Base-by-base conservation (phyloP, 2,329 filamentous ascomycete genomes). In the Colletotrichum simmondsii region DNA sequence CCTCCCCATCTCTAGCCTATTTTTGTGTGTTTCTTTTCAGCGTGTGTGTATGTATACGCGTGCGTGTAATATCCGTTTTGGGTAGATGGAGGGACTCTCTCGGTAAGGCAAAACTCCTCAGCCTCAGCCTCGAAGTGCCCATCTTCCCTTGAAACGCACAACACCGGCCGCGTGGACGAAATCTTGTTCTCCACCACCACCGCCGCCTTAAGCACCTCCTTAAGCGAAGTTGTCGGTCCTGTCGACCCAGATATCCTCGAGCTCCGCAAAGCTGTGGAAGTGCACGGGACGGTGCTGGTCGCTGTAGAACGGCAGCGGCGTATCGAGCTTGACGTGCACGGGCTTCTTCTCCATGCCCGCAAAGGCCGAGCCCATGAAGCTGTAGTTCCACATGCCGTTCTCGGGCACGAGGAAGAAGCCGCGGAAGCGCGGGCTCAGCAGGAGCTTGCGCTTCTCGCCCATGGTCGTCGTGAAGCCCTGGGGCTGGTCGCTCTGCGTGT, bases 341-440 rank as follows among this genome's bases (percentile, higher is more conserved):
- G 92, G 89, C 85, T 95, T 94, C 91, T 98, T 98, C 85, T 98
- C 95, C 75, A 98, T 89, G 53, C 92, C 92, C 16, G 92, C 92
- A 80, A 98, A 99, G 0, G 92, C 92, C 76, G 92, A 95, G 68
- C 97, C 97, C 92, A 98, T 95, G 88, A 99, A 99, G 82, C 94
- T 97, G 86, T 98, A 99, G 84, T 99, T 99, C 97, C 97, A 99
- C 74, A 93, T 89, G 75, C 92, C 92, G 67, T 93, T 92, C 79
- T 98, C 95, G 0, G 97, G 97, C 26, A 98, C 95, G 68, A 99
- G 86, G 91, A 99, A 99, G 87, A 95, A 98, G 32, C 97, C 97
- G 77, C 94, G 91, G 81, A 98, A 98, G 82, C 95, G 94, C 78
- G 98, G 96, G 76, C 94, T 97, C 65, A 99, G 90, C 32, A 99